A percentile compares a stretch with the other conserved stretches of the same genome.
These are phyloP conservation scores for Stachybotrys chlorohalonatus DNA, from an alignment of 2,329 filamentous ascomycete genomes.

Conservation along the genomic window DNA sequence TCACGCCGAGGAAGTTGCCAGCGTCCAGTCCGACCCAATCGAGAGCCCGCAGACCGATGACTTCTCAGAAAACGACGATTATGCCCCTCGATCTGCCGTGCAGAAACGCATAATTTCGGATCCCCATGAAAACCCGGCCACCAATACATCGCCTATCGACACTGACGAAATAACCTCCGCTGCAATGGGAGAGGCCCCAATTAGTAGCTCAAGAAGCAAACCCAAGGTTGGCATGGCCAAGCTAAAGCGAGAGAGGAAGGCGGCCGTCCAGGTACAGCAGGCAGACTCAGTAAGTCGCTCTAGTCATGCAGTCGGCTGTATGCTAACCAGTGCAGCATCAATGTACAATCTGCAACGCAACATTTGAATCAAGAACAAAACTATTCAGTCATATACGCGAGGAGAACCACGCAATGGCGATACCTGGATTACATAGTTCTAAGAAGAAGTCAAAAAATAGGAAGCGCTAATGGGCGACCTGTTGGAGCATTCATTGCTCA, in stretches of 20 bases:
- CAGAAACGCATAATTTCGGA: slow-evolving; percentile 27
- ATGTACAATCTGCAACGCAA: slow-evolving; percentile 35
- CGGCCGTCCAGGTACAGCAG: slow-evolving; percentile 25
- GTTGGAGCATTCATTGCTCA: background rate
- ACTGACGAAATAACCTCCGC: slow-evolving; percentile 7
- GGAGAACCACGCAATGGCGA: slow-evolving; percentile 51
- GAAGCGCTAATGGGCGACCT: background rate
- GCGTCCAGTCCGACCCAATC: background rate
- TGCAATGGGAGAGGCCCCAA: slow-evolving; percentile 11
- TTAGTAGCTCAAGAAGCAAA: slow-evolving; percentile 12
- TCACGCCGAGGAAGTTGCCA: background rate
- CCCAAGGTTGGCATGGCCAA: slow-evolving; percentile 43
- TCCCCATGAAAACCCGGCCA: background rate
- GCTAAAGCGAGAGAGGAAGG: slow-evolving; percentile 39
- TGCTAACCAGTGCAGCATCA: slow-evolving; percentile 19
- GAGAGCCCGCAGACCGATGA: background rate
- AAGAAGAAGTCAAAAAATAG: slow-evolving; percentile 26
- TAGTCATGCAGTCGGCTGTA: background rate
- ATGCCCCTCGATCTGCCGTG: slow-evolving; percentile 35
- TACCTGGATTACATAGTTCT: slow-evolving; percentile 11
- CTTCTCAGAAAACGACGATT: slow-evolving; percentile 26
- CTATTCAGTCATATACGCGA: slow-evolving; percentile 67
- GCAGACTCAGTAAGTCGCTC: slow-evolving; percentile 23
- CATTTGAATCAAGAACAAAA: slow-evolving; percentile 54
- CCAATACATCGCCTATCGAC: background rate